Conservation (phyloP, 805 yeast genomes). For the Lipomyces sp. region DNA sequence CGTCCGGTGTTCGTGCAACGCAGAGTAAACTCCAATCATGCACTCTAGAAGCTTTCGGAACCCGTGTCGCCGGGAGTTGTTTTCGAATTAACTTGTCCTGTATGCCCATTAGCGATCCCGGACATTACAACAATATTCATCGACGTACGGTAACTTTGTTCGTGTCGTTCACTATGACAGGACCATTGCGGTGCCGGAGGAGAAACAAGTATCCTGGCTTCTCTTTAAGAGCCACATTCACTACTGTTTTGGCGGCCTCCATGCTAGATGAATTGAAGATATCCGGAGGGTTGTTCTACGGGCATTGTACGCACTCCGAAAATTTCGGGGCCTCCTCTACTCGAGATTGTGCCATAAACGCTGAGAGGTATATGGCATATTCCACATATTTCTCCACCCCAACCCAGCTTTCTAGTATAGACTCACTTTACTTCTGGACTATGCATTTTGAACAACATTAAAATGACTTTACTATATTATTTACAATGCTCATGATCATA, state of each 20-base stretch:
- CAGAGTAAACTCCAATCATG: slow-evolving; percentile 36
- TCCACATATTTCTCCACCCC: no score
- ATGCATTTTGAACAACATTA: not conserved
- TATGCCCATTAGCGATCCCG: not conserved
- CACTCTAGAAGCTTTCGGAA: slow-evolving; percentile 20
- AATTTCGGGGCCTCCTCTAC: not conserved
- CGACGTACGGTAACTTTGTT: slow-evolving; percentile 28
- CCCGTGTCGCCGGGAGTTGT: slow-evolving; percentile 25
- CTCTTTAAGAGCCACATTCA: not conserved
- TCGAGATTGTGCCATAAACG: not conserved
- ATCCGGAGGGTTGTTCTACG: not conserved
- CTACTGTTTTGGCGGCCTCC: not conserved
- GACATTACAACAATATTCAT: no score
- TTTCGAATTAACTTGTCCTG: slow-evolving; percentile 24
- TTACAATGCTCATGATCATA: not conserved
- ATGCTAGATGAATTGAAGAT: not conserved
- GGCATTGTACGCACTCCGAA: not conserved
- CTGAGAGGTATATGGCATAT: not conserved
- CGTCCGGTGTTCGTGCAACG: slow-evolving; percentile 29
- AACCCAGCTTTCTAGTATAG: not conserved
- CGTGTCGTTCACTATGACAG: slow-evolving; percentile 15
- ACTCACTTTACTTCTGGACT: not conserved
- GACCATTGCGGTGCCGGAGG: slow-evolving; percentile 30
- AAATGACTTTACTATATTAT: not conserved
- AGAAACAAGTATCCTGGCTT: slow-evolving; percentile 20